Evolutionary conservation across 441 rosid species (phyloP).

Genomic region (Capsella rubella): DNA sequence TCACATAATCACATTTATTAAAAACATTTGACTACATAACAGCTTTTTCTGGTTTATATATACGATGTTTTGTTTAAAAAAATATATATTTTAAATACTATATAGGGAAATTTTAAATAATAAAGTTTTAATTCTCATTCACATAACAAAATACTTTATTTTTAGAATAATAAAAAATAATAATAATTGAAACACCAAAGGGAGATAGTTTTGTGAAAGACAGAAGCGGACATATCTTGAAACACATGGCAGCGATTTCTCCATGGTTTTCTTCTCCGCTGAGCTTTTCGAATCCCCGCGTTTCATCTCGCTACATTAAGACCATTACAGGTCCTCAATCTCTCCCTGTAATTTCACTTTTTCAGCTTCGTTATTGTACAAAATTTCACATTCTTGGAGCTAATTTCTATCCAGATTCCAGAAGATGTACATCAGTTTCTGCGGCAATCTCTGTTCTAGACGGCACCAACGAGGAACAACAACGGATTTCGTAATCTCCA

Average conservation of each 20-base stretch:
- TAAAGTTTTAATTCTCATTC: background rate
- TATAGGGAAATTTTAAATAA: background rate
- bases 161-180: background rate
- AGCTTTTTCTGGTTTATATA: background rate
- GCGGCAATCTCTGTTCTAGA: slow-evolving; percentile 37
- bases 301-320: slow-evolving; percentile 26
- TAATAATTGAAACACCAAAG: background rate
- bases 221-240: slow-evolving; percentile 42
- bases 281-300: slow-evolving; percentile 42
- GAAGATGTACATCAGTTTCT: slow-evolving; percentile 42
- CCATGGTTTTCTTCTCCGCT: slow-evolving; percentile 47
- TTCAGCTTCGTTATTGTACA: slow-evolving; percentile 1
- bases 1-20: background rate
- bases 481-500: slow-evolving; percentile 31
- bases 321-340: slow-evolving; percentile 34
- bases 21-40: too few relatives aligned
- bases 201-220: background rate
- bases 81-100: background rate
- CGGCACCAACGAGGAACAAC: slow-evolving; percentile 34
- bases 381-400: slow-evolving; percentile 14
- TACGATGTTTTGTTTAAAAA: background rate
- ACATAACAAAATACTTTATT: background rate
- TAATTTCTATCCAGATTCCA: slow-evolving; percentile 38
- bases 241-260: slow-evolving; percentile 62
- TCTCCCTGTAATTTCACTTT: slow-evolving; percentile 14